Base-by-base conservation (phyloP, 768 basidiomycete species). In the Tylopilus plumbeoviolaceoides region DNA sequence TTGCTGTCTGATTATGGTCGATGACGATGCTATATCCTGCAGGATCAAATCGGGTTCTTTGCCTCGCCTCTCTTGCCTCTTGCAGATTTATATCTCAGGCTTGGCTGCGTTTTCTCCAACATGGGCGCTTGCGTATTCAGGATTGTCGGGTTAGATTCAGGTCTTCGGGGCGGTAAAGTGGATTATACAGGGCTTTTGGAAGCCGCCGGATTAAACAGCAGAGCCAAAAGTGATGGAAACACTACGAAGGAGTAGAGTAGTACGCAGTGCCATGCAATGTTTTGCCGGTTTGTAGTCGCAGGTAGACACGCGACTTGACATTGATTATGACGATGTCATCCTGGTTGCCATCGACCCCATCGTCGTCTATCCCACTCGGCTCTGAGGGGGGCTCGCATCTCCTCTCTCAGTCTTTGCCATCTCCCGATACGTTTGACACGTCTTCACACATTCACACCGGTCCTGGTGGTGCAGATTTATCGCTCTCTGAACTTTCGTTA, bases 401-500 rank as follows among this genome's bases (percentile, higher is more conserved):
- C 14, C 71, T 83, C 38, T 78, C 77, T 10, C 76, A 80, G 57
- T 75, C 79, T 0, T 70, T 75, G 6, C 68, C 72, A 44, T 66
- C 69, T 36, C 60, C 67, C 23, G 68, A 70, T 38, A 44, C 62
- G 7, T 64, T 66, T 48, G 66, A 68, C 51, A 60, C 61, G 12
- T 62, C 70, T 40, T 63, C 68, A 7, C 58, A 54, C 41, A 69
- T 65, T 11, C 59, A 69, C 51, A 75, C 75, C 2, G 77, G 74
- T 6, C 75, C 70, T 17, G 73, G 74, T 15, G 74, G 73, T 31
- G 75, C 73, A 54, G 82, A 83, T 63, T 72, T 83, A 4, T 83
- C 81, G 7, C 65, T 83, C 42, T 81, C 82, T 1, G 82, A 83
- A 54, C 74, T 83, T 5, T 81, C 77, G 17, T 59, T 80, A 36